Base-by-base conservation (phyloP, 306 rosid genomes). In the Psophocarpus tetragonolobus region DNA sequence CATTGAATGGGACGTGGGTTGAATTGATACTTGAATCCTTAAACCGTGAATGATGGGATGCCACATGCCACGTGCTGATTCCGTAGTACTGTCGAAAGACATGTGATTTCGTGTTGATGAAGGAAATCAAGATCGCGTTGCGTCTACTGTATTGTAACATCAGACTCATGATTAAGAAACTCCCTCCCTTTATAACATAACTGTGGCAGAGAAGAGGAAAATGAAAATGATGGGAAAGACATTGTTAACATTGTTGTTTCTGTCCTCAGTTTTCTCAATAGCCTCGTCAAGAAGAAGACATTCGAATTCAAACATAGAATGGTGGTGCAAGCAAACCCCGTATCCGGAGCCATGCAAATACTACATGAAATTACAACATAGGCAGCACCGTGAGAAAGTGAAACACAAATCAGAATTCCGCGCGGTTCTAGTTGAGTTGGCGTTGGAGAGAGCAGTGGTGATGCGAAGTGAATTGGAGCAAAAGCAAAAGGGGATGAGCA, bases 321-420 rank as follows among this genome's bases (percentile, higher is more conserved):
- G 83, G 85, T 94, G 98, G 98, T 94, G 98, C 90, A 62, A 76
- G 65, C 85, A 76, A 74, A 94, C 97, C 1, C 98, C 98, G 12
- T 88, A 94, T 67, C 97, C 98, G 0, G 81, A 61, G 1, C 80
- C 88, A 68, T 94, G 98, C 89, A 76, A 80, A 45, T 84, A 75
- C 82, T 87, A 63, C 87, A 45, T 87, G 84, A 75, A 83, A n/a
- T n/a, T n/a, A n/a, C n/a, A n/a, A 13, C 87, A 84, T n/a, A 67
- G 24, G 13, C 35, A 27, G 60, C 73, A 69, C 21, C 60, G 77
- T 18, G 56, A 81, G 68, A 51, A 21, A 0, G 80, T 89, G 5
- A 84, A 85, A 53, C 87, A 86, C 85, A 71, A 33, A 24, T 26
- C 87, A 0, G 81, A 89, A 3, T 94, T 94, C 83, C 80, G 95